These are phyloP conservation scores for Dipteronia sinensis DNA, from an alignment of 345 rosid genomes.

Conservation along the genomic window DNA sequence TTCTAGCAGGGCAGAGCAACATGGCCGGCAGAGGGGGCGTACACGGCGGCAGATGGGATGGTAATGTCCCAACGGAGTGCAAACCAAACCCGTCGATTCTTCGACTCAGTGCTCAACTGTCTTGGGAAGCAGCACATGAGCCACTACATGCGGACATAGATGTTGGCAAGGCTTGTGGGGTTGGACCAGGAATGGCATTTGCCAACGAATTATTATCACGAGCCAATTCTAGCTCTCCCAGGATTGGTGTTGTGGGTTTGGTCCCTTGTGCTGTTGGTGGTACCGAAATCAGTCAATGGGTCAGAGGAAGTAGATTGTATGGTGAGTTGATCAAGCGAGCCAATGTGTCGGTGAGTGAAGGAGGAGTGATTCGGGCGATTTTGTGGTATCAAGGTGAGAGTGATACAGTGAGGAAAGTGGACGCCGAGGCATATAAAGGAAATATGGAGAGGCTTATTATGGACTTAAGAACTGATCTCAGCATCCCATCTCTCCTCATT, in stretches of 20 bases:
- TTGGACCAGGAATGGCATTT: slow-evolving; percentile 57
- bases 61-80: slow-evolving; percentile 35
- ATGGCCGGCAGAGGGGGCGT: slow-evolving; percentile 56
- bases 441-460: slow-evolving; percentile 39
- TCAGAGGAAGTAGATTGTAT: slow-evolving; percentile 37
- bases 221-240: background rate
- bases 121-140: slow-evolving; percentile 36
- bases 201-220: slow-evolving; percentile 27
- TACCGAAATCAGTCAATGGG: slow-evolving; percentile 45
- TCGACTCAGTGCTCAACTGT: slow-evolving; percentile 31
- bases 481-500: slow-evolving; percentile 35
- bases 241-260: slow-evolving; percentile 32
- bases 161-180: slow-evolving; percentile 33
- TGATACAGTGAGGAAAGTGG: slow-evolving; percentile 29
- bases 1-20: slow-evolving; percentile 60
- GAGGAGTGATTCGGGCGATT: slow-evolving; percentile 40
- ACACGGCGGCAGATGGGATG: slow-evolving; percentile 33
- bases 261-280: slow-evolving; percentile 57
- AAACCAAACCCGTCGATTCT: slow-evolving; percentile 30
- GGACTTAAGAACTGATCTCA: slow-evolving; percentile 44
- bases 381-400: slow-evolving; percentile 61
- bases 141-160: slow-evolving; percentile 53
- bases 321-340: slow-evolving; percentile 42
- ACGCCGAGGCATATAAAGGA: slow-evolving; percentile 37
- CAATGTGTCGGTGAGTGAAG: slow-evolving; percentile 28